These are phyloP conservation scores for Camillea tinctor DNA, from an alignment of 2,329 filamentous ascomycete genomes.

Conservation along the genomic window DNA sequence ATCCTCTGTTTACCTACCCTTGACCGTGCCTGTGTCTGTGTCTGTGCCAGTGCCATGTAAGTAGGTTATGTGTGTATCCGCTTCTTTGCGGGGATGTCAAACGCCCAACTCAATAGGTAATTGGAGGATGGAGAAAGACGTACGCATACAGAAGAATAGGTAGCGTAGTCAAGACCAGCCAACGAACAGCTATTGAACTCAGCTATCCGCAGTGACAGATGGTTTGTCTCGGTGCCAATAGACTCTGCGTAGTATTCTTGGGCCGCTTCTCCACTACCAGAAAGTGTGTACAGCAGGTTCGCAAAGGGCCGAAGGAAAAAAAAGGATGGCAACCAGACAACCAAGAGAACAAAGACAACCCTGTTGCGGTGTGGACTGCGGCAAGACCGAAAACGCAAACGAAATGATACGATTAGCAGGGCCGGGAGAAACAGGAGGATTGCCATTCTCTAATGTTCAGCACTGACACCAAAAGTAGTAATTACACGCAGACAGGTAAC, in stretches of 20 bases:
- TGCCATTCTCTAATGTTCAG: not conserved
- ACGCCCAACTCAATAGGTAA: not conserved
- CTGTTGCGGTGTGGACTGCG: not conserved
- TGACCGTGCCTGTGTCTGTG: not conserved
- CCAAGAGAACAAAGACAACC: not conserved
- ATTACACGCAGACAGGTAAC: not conserved
- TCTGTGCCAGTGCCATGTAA: not conserved
- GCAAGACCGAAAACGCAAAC: not conserved
- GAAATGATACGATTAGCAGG: not conserved
- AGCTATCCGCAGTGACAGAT: not conserved
- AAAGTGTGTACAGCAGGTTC: not conserved
- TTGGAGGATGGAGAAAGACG: not conserved
- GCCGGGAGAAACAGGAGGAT: not conserved
- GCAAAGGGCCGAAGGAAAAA: not conserved
- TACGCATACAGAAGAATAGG: not conserved
- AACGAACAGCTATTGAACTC: not conserved
- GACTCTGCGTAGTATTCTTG: not conserved
- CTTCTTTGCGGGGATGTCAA: not conserved
- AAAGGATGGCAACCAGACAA: not conserved
- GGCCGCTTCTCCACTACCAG: not conserved
- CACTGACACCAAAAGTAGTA: not conserved
- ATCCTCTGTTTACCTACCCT: slow-evolving; percentile 1
- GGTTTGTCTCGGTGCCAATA: not conserved
- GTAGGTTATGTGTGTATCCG: not conserved
- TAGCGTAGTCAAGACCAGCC: not conserved